phyloP scores from a whole-genome alignment of 148 eudicot genomes.

The Arctostaphylos glauca region DNA sequence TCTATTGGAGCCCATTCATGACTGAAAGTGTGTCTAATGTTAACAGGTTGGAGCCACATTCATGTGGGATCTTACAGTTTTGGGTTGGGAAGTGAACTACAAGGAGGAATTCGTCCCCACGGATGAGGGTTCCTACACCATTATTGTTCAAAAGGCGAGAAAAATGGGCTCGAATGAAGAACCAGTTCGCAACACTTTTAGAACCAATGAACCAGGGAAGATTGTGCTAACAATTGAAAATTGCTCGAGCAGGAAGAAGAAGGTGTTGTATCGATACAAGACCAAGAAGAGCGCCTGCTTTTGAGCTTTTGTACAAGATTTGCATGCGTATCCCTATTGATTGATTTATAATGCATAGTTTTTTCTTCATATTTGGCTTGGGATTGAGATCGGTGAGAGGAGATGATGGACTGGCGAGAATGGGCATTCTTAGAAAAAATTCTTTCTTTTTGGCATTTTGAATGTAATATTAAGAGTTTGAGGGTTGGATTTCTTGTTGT shows the following conservation, averaged over 20 bases:
- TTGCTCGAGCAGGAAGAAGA: constrained; percentile 44
- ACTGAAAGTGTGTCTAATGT: not conserved
- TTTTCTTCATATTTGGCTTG: not conserved
- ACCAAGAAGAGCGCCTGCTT: constrained; percentile 28
- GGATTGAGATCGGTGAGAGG: not conserved
- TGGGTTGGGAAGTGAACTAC: constrained; percentile 67
- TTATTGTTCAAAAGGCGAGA: constrained; percentile 49
- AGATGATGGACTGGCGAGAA: not conserved
- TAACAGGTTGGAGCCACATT: constrained; percentile 43
- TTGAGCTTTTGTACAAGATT: not conserved
- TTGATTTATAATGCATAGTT: not conserved
- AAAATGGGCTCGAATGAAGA: constrained; percentile 35
- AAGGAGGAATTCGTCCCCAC: constrained; percentile 65
- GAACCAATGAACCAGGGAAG: constrained; percentile 56
- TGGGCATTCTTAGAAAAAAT: not conserved
- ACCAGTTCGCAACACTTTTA: constrained; percentile 49
- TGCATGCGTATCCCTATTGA: not conserved
- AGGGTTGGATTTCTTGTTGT: not conserved
- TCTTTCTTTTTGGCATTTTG: not conserved
- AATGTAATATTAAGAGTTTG: not conserved
- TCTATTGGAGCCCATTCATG: not conserved
- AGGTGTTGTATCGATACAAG: constrained; percentile 46
- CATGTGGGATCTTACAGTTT: constrained; percentile 49
- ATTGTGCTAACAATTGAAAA: constrained; percentile 54
- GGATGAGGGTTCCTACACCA: constrained; percentile 51